Evolutionary conservation across 352 stramenopile species (phyloP).

Genomic region (Pseudoperonospora humuli): DNA sequence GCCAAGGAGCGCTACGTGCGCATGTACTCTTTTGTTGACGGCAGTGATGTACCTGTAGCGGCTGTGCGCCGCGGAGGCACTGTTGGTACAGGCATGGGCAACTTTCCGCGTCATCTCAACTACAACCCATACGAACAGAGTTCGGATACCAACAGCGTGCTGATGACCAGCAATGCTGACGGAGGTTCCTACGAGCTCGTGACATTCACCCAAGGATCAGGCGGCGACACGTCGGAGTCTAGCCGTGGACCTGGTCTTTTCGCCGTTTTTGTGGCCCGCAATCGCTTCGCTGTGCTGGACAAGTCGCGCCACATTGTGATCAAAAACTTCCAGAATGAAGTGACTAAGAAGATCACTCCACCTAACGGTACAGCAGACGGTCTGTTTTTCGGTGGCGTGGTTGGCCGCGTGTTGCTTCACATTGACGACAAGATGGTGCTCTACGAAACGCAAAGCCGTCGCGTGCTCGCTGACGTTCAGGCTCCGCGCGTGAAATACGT

Average conservation of each 20-base stretch:
- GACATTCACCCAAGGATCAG: conserved; percentile 82
- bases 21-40: conserved; percentile 91
- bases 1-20: conserved; percentile 97
- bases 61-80: conserved; percentile 63
- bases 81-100: conserved; percentile 83
- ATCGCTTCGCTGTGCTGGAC: conserved; percentile 97
- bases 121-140: conserved; percentile 95
- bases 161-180: conserved; percentile 94
- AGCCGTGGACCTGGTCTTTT: conserved; percentile 91
- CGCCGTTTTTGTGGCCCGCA: conserved; percentile 95
- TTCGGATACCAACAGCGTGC: conserved; percentile 79
- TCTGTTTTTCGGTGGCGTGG: conserved; percentile 94
- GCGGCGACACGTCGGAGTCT: conserved; percentile 86
- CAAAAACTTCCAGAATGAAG: conserved; percentile 99
- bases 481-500: conserved; percentile 97
- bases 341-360: conserved; percentile 96
- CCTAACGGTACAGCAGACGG: conserved; percentile 92
- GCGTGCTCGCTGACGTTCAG: conserved; percentile 94
- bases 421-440: conserved; percentile 96
- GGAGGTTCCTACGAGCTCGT: conserved; percentile 97
- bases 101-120: conserved; percentile 89
- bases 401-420: conserved; percentile 95
- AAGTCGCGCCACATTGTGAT: conserved; percentile 95
- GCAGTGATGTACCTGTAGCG: conserved; percentile 67
- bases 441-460: conserved; percentile 96